A percentile compares a stretch with the other conserved stretches of the same genome.
These are phyloP conservation scores for Vanrija pseudolonga DNA, from an alignment of 1,284 basidiomycete genomes.

Conservation along the genomic window DNA sequence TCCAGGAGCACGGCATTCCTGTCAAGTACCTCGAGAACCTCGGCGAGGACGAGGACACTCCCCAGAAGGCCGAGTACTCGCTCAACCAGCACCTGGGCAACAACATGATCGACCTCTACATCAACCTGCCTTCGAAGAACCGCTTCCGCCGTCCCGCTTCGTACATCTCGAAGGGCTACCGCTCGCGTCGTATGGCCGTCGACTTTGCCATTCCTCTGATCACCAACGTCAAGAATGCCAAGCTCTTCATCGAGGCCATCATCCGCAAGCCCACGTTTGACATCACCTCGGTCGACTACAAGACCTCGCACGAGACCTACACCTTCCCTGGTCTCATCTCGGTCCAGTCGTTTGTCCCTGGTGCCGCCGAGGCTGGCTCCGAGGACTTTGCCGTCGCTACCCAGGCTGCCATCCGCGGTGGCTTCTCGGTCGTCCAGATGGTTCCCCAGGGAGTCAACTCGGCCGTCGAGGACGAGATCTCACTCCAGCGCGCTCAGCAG, in stretches of 20 bases:
- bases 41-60: conserved; percentile 61
- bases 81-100: conserved; percentile 91
- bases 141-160: conserved; percentile 94
- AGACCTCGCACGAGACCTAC: conserved; percentile 87
- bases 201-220: conserved; percentile 97
- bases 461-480: conserved; percentile 62
- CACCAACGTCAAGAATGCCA: conserved; percentile 99
- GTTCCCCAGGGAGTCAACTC: conserved; percentile 66
- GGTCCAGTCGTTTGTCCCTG: conserved; percentile 82
- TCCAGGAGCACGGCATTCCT: conserved; percentile 62
- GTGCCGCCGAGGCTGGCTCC: conserved; percentile 56
- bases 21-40: conserved; percentile 84
- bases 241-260: conserved; percentile 91
- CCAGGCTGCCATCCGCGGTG: conserved; percentile 75
- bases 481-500: conserved; percentile 65
- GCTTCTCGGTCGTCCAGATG: conserved; percentile 79
- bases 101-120: conserved; percentile 97
- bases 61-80: conserved; percentile 93
- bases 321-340: conserved; percentile 91
- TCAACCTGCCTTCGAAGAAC: conserved; percentile 98
- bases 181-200: conserved; percentile 97
- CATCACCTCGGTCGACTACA: conserved; percentile 87
- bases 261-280: conserved; percentile 80
- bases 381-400: conserved; percentile 67
- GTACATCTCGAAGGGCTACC: conserved; percentile 95